These are phyloP conservation scores for Magnolia kwangsiensis DNA, from an alignment of 164 flowering plant genomes.

Conservation along the genomic window DNA sequence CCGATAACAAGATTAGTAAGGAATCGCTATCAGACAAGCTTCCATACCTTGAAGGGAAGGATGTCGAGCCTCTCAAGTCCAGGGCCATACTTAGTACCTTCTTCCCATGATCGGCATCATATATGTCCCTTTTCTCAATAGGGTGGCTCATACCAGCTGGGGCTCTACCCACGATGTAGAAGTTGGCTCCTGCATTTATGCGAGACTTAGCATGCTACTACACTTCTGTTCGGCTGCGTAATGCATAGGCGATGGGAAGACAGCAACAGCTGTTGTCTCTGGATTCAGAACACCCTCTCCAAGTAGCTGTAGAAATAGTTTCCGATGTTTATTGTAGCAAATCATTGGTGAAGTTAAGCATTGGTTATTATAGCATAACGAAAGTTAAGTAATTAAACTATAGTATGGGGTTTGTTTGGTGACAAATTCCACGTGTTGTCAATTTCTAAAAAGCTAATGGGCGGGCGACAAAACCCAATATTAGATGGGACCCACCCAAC, in stretches of 20 bases:
- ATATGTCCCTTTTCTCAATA: conserved; percentile 78
- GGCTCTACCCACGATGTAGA: conserved; percentile 95
- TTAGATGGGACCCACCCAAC: no score
- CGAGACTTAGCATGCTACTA: conserved; percentile 99
- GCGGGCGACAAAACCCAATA: no score
- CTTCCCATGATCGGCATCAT: conserved; percentile 97
- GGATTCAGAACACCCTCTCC: conserved; percentile 97
- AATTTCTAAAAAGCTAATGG: no score
- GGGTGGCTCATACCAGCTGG: conserved; percentile 99
- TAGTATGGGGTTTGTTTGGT: no score
- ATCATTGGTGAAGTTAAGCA: background rate
- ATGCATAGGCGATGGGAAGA: conserved; percentile 98
- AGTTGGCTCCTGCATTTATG: conserved; percentile 96
- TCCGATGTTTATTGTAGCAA: background rate
- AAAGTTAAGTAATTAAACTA: background rate
- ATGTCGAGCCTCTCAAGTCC: conserved; percentile 87
- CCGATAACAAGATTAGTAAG: no score
- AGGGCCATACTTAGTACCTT: conserved; percentile 93
- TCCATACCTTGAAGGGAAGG: conserved; percentile 80
- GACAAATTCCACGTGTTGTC: no score
- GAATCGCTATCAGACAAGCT: background rate
- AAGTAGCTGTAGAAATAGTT: conserved; percentile 57
- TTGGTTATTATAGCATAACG: background rate
- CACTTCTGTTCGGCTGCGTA: conserved; percentile 98
- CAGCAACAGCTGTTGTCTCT: conserved; percentile 83